Base-by-base conservation (phyloP, 2,329 filamentous ascomycete genomes). In the Xylaria sp. region DNA sequence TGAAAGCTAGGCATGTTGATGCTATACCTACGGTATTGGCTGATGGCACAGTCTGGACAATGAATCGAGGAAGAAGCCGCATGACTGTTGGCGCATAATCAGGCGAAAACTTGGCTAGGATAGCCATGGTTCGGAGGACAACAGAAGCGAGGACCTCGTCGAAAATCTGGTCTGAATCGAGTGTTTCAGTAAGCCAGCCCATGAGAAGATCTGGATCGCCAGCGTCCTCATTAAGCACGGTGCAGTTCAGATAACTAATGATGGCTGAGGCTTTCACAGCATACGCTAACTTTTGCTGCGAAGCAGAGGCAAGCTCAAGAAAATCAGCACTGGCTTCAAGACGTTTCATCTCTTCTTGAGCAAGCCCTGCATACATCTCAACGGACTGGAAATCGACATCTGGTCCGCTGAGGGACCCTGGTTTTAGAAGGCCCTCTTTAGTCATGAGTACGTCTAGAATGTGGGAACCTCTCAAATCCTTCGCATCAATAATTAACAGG, bases 311-410 rank as follows among this genome's bases (percentile, higher is more conserved):
- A 66, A 98, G 88, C 74, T 92, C 90, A 51, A 97, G 85, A 78
- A 97, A 98, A 80, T 98, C 96, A 1, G 93, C 91, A 67, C 93
- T 93, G 58, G 94, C 93, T 72, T 98, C 94, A 23, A 99, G 84
- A 59, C 94, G 88, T 74, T 90, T 89, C 85, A 98, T 93, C 77
- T 97, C 92, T 69, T 97, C 92, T 11, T 89, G 85, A 40, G 94
- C 90, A 72, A 97, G 88, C 56, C 88, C 88, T 1, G 92, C 89
- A 71, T 96, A 88, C 10, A 84, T 83, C 71, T 90, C 88, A 46
- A 92, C 82, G 0, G 86, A 88, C 54, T 80, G 82, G 66, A 84
- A 83, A 69, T 90, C 86, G 4, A 81, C 83, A 61, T 89, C 86
- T 0, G 80, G 79, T 59, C 80, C 81, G 53, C 77, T 80, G 20